Evolutionary conservation across 2,329 filamentous ascomycete genomes (phyloP), one percentile per base, ranked within the genome.

Genomic region (Pyrenochaeta sp.): DNA sequence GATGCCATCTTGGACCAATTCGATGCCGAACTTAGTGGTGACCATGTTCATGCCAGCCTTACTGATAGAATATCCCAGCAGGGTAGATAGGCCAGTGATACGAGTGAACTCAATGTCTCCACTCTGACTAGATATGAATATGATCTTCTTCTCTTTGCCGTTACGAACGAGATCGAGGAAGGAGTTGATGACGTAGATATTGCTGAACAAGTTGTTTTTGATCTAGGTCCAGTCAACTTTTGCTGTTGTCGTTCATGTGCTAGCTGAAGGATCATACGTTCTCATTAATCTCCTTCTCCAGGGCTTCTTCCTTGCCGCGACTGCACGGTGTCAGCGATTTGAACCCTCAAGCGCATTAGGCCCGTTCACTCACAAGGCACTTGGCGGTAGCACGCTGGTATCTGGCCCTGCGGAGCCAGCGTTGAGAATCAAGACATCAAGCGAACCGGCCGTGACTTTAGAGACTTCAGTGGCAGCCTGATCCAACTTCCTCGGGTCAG

Each of bases 91-190:
- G 0, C 74, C 71, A 14, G 61, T 67, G 0, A 78, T 51, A 12
- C 69, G 70, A 51, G 71, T 75, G 5, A 83, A 49, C 1, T 82
- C 77, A 0, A 74, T n/a, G 20, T 47, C 23, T 36, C 46, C 52
- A n/a, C 78, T 54, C 17, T 81, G 83, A 0, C 67, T 78, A 5
- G 79, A 78, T 7, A 87, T 77, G 23, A 77, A 66, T 17, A 83
- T 76, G n/a, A 84, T 73, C 64, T 86, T 86, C 66, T 86, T 86
- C n/a, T 60, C 64, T 1, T 66, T 56, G 5, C 84, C 79, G 37
- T 81, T 79, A 1, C 74, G 71, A 27, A 87, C 70, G 0, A 86
- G 75, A 0, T 84, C 82, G 2, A 83, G 45, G 63, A 83, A 84
- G 1, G 78, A 59, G 59, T 82, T 82, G 66, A 84, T 79, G 0